phyloP scores from a whole-genome alignment of 2,329 filamentous ascomycete species.

The Alternaria atra region DNA sequence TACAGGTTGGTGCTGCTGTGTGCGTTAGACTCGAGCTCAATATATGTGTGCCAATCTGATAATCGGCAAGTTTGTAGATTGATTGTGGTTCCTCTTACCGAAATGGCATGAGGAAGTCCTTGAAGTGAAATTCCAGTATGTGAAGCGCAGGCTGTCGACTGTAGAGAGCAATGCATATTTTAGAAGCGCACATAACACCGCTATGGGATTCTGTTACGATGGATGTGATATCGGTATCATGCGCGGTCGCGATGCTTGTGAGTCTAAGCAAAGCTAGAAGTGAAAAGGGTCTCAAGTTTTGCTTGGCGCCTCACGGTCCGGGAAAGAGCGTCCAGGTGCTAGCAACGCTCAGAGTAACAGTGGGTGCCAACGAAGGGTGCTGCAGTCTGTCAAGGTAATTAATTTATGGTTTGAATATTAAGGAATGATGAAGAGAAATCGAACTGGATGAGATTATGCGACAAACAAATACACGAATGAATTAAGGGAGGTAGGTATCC shows the following conservation, averaged over 20 bases:
- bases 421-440: not conserved
- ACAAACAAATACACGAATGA: constrained; percentile 1
- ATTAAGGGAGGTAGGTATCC: not conserved
- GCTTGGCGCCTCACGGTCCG: not conserved
- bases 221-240: not conserved
- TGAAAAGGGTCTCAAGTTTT: not conserved
- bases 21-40: not conserved
- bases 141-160: not conserved
- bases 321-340: not conserved
- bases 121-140: not conserved
- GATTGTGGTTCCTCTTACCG: not conserved
- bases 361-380: too few species aligned
- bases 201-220: not conserved
- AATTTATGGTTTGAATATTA: not conserved
- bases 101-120: not conserved
- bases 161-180: not conserved
- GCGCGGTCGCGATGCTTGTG: not conserved
- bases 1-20: not conserved
- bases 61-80: not conserved
- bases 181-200: not conserved
- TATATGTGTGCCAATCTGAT: not conserved
- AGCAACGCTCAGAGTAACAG: not conserved
- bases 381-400: not conserved
- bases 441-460: not conserved
- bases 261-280: not conserved